Evolutionary conservation across 2,329 filamentous ascomycete genomes (phyloP), one percentile per base, ranked within the genome.

Genomic region (Seiridium cupressi): DNA sequence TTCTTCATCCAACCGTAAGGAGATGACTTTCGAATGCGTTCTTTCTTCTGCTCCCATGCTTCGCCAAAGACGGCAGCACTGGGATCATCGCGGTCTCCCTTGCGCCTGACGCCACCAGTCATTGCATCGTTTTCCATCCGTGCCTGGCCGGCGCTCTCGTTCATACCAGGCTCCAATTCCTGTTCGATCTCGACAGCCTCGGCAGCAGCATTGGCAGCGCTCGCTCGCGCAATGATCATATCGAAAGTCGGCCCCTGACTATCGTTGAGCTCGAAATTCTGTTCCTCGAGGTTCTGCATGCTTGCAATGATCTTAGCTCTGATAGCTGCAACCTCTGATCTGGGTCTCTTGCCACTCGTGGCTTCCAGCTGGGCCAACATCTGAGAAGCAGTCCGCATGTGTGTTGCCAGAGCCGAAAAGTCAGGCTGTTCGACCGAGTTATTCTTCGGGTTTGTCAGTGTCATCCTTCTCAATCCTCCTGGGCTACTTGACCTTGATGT

Each of bases 91-190:
- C 91, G 87, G 72, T 95, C 91, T 40, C 90, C 90, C 70, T 91
- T 90, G 57, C 90, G 85, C 70, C 91, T 89, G 11, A 95, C 87
- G 58, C 91, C 91, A 64, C 90, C 91, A 11, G 91, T 95, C 78
- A 93, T 94, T 73, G 92, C 85, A 71, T 95, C 91, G 70, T 95
- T 95, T 72, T 95, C 91, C 91, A 95, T 95, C 60, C 91, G 84
- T 59, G 91, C 91, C 57, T 89, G 87, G 60, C 91, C 91, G 8
- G 90, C 90, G 60, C 86, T 89, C 11, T 87, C 82, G 66, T 90
- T 91, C 61, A 88, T 80, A 34, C 76, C 77, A 13, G 82, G 69
- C 49, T 83, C 81, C 18, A 83, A 72, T 13, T 70, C 68, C n/a
- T 71, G 72, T 34, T 73, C 70, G 8, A 72, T 64, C 11, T 72